These are phyloP conservation scores for Boechera retrofracta DNA, from an alignment of 345 rosid species.

Conservation along the genomic window DNA sequence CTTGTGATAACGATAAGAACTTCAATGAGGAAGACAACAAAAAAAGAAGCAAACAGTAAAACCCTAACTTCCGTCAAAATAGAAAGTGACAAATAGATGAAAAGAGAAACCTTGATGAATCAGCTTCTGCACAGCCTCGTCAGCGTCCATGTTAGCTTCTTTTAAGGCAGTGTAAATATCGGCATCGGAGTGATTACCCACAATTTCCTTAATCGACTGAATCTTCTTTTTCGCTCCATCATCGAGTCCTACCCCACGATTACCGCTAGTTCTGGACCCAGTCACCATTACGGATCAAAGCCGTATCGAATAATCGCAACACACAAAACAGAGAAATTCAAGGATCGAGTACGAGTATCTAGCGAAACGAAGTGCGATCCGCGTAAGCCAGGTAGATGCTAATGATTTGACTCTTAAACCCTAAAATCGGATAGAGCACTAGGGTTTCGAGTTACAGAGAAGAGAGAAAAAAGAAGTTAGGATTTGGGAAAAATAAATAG, in stretches of 20 bases:
- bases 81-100: neutral
- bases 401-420: conserved; percentile 34
- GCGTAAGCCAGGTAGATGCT: neutral
- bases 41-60: neutral
- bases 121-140: conserved; percentile 28
- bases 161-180: conserved; percentile 19
- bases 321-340: neutral
- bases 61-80: neutral
- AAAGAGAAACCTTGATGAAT: conserved; percentile 14
- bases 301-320: neutral
- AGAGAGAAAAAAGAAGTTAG: neutral
- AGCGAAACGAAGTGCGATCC: neutral
- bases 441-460: conserved; percentile 51
- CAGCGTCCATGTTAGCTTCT: conserved; percentile 9
- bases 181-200: conserved; percentile 24
- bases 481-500: conserved; percentile 27
- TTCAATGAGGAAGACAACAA: neutral
- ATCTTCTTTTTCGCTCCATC: neutral
- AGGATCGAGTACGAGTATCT: conserved; percentile 1
- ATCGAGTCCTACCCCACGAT: conserved; percentile 3
- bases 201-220: conserved; percentile 20
- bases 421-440: conserved; percentile 38
- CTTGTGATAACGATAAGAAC: conserved; percentile 4
- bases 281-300: conserved; percentile 17
- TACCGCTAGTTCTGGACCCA: conserved; percentile 24